phyloP scores from a whole-genome alignment of 2,329 filamentous ascomycete genomes.

The Claviceps quebecensis region DNA sequence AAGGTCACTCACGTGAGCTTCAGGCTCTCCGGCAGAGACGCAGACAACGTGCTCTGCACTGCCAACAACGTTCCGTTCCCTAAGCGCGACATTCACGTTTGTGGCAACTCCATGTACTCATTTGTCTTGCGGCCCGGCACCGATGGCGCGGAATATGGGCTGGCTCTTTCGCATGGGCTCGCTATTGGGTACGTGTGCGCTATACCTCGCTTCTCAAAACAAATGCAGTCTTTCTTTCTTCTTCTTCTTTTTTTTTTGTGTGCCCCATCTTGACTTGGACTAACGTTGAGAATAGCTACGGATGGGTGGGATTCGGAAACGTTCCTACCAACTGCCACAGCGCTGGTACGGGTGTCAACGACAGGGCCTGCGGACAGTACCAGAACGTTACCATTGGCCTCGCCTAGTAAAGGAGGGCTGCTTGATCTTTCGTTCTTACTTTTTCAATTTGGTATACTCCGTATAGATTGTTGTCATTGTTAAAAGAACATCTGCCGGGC shows the following conservation, averaged over 20 bases:
- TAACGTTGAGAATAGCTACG: background rate
- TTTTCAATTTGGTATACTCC: no score
- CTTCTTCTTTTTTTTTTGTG: no score
- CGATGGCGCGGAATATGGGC: background rate
- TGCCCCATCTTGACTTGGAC: background rate
- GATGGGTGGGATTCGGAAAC: background rate
- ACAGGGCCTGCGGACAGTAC: background rate
- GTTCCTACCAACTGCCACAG: background rate
- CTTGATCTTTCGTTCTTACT: no score
- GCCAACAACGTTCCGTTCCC: constrained; percentile 2
- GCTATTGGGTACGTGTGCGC: constrained; percentile 10
- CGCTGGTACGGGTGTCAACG: background rate
- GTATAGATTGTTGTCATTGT: no score
- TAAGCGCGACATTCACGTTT: constrained; percentile 9
- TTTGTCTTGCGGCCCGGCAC: constrained; percentile 12
- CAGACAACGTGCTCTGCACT: constrained; percentile 8
- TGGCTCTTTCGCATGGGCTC: background rate
- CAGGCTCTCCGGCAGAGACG: constrained; percentile 10
- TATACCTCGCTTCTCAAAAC: no score
- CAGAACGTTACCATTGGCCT: no score
- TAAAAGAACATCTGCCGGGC: no score
- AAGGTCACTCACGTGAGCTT: constrained; percentile 9
- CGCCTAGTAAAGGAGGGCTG: no score
- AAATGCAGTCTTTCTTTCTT: no score
- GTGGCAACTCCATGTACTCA: constrained; percentile 16